phyloP scores from a whole-genome alignment of 1,284 basidiomycete species.

The Peniophora sp. region DNA sequence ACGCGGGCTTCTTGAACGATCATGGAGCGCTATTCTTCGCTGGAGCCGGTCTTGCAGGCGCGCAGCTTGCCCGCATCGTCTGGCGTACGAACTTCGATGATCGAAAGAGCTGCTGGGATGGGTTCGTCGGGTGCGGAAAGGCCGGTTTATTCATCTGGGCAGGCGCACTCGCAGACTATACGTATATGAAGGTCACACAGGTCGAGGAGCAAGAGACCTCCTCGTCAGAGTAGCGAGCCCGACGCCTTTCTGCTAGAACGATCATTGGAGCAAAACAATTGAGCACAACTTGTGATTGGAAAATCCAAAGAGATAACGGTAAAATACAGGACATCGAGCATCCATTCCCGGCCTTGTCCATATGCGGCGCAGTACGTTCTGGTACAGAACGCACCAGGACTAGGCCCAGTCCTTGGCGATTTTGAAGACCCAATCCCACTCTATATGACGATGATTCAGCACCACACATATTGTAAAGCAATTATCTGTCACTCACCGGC shows the following conservation, averaged over 20 bases:
- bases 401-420: conserved; percentile 68
- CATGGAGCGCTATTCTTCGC: conserved; percentile 78
- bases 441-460: conserved; percentile 27
- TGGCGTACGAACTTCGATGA: conserved; percentile 70
- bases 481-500: conserved; percentile 44
- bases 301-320: no score
- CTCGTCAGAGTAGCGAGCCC: no score
- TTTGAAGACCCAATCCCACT: conserved; percentile 80
- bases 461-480: conserved; percentile 1
- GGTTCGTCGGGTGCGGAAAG: conserved; percentile 86
- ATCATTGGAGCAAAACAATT: no score
- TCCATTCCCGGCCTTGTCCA: conserved; percentile 1
- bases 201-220: no score
- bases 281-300: no score
- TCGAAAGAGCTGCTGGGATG: conserved; percentile 85
- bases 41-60: conserved; percentile 65
- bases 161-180: conserved; percentile 78
- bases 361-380: no score
- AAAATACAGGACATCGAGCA: conserved; percentile 4
- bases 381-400: no score
- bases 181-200: conserved; percentile 17
- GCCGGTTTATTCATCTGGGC: conserved; percentile 86
- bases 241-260: no score
- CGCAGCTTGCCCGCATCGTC: conserved; percentile 82
- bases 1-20: conserved; percentile 73